A percentile compares a stretch with the other conserved stretches of the same genome.
Conservation (phyloP, 495 filamentous ascomycete genomes). For the Articulospora tetracladia region DNA sequence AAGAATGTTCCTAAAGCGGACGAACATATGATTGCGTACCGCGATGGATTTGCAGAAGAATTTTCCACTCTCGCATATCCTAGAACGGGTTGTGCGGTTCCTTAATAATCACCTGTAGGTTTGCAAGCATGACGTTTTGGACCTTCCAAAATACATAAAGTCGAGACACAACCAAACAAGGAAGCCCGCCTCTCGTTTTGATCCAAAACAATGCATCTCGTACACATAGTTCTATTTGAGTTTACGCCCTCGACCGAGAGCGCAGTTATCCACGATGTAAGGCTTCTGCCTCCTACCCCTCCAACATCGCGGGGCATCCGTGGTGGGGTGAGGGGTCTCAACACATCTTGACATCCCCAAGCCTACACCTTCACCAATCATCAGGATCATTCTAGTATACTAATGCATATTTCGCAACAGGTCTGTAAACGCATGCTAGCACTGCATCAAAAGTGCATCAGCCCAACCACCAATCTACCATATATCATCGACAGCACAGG, state of each 20-base stretch:
- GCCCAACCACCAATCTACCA: conserved; percentile 41
- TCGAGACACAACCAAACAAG: neutral
- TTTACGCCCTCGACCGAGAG: conserved; percentile 21
- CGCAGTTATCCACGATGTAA: conserved; percentile 22
- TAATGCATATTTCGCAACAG: conserved; percentile 5
- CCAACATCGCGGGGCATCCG: neutral
- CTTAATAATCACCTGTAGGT: conserved; percentile 6
- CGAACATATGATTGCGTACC: too few species aligned
- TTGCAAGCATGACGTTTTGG: neutral
- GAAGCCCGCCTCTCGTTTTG: neutral
- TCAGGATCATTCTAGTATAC: neutral
- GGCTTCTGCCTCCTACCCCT: neutral
- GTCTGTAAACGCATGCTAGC: conserved; percentile 28
- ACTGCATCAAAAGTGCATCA: conserved; percentile 42
- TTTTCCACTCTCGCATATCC: too few species aligned
- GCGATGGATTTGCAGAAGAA: too few species aligned
- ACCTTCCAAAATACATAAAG: too few species aligned
- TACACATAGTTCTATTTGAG: conserved; percentile 28
- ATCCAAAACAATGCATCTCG: conserved; percentile 15
- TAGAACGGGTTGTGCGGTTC: neutral
- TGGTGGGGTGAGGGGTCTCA: conserved; percentile 5
- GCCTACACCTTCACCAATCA: neutral
- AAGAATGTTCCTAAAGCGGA: too few species aligned
- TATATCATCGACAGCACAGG: conserved; percentile 59
- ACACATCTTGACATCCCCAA: neutral